These are phyloP conservation scores for Rachicladosporium sp. DNA, from an alignment of 2,329 filamentous ascomycete species.

Conservation along the genomic window DNA sequence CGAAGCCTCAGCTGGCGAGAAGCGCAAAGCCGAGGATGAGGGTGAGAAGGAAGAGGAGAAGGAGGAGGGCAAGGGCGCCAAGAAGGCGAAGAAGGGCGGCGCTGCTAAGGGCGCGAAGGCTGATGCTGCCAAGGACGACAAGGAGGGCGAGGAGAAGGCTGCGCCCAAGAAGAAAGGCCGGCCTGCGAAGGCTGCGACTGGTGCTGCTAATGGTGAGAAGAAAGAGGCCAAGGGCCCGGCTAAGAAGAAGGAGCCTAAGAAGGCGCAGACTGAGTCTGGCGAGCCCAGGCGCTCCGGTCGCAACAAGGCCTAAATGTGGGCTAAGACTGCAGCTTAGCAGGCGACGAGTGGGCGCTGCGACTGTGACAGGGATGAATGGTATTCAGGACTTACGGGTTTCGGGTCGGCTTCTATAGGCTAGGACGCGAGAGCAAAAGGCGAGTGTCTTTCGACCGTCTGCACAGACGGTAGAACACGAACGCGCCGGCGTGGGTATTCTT, in stretches of 20 bases:
- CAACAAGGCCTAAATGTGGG: slow-evolving; percentile 13
- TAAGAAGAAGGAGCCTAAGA: slow-evolving; percentile 36
- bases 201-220: slow-evolving; percentile 8
- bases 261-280: slow-evolving; percentile 36
- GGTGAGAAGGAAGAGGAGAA: slow-evolving; percentile 18
- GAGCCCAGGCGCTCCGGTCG: slow-evolving; percentile 35
- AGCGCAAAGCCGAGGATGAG: slow-evolving; percentile 19
- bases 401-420: too few species aligned
- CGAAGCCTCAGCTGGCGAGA: slow-evolving; percentile 19
- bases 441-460: too few species aligned
- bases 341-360: too few species aligned
- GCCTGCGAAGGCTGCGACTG: slow-evolving; percentile 27
- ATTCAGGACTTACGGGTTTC: too few species aligned
- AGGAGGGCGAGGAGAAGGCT: slow-evolving; percentile 19
- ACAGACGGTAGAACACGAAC: too few species aligned
- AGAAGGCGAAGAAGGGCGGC: slow-evolving; percentile 19
- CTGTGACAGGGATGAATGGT: too few species aligned
- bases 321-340: too few species aligned
- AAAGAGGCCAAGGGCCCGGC: slow-evolving; percentile 23
- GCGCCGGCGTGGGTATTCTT: too few species aligned
- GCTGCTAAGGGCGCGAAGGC: slow-evolving; percentile 16
- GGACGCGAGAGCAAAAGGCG: too few species aligned
- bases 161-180: slow-evolving; percentile 31
- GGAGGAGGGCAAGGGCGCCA: slow-evolving; percentile 8
- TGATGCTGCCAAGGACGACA: slow-evolving; percentile 18